Evolutionary conservation across 2,329 filamentous ascomycete species (phyloP).

Genomic region (Aspergillus brasiliensis): DNA sequence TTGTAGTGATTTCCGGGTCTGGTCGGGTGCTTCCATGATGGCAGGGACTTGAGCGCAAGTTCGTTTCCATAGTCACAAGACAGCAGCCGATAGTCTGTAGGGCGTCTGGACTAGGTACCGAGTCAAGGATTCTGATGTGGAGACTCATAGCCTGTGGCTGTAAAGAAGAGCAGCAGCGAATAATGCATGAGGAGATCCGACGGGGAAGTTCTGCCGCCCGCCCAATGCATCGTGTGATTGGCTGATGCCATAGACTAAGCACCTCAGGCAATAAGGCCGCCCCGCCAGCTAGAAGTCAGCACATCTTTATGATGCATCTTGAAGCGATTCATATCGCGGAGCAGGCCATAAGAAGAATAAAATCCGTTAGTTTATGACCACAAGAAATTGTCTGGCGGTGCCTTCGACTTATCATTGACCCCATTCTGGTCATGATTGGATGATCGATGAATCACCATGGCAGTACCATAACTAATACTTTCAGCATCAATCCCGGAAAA

Average conservation of each 20-base stretch:
- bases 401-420: no score
- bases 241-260: neutral
- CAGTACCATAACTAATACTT: no score
- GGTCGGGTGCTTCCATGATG: slow-evolving; percentile 18
- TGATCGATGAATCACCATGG: no score
- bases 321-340: no score
- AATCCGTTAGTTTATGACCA: no score
- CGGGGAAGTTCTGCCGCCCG: neutral
- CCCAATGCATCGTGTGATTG: neutral
- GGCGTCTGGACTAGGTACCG: neutral
- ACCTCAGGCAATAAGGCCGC: neutral
- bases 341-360: no score
- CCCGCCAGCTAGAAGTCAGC: neutral
- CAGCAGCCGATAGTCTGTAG: neutral
- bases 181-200: neutral
- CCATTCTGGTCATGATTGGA: no score
- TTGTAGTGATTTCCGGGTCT: slow-evolving; percentile 5
- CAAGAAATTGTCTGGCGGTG: no score
- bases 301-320: neutral
- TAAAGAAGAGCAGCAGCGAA: neutral
- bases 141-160: neutral
- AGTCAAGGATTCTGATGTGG: neutral
- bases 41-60: neutral
- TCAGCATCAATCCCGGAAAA: no score
- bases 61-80: slow-evolving; percentile 19